Percentiles rank a stretch among this genome's conserved stretches.
phyloP scores from a whole-genome alignment of 2,329 filamentous ascomycete species.

The Diaporthe citrichinensis region DNA sequence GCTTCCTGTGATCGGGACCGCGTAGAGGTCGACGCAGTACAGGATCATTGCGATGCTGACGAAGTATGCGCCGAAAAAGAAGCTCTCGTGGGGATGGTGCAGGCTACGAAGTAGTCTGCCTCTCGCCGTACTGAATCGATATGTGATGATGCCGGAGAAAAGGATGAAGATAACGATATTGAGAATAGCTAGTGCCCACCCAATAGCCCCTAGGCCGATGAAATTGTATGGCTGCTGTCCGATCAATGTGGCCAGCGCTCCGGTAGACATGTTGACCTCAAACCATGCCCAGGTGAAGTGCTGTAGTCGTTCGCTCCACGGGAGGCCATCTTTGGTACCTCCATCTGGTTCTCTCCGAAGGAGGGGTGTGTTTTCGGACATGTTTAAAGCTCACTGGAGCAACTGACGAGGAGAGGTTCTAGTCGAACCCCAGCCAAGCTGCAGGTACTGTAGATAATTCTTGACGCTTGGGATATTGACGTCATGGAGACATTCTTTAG shows the following conservation, averaged over 20 bases:
- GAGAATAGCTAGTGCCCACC: conserved; percentile 62
- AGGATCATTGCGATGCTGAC: conserved; percentile 76
- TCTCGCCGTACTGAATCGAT: conserved; percentile 71
- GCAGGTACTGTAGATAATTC: too few species aligned
- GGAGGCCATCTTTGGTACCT: not conserved
- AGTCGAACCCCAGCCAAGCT: not conserved
- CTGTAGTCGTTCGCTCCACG: conserved; percentile 17
- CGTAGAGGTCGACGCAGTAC: conserved; percentile 76
- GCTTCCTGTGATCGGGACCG: conserved; percentile 60
- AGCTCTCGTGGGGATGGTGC: conserved; percentile 74
- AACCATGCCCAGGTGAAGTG: conserved; percentile 50
- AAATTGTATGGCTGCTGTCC: conserved; percentile 59
- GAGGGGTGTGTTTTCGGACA: not conserved
- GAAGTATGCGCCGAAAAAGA: conserved; percentile 74
- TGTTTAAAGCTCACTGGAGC: not conserved
- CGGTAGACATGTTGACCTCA: conserved; percentile 53
- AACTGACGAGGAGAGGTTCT: not conserved
- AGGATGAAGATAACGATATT: conserved; percentile 64
- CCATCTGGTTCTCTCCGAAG: not conserved
- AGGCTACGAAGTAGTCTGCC: conserved; percentile 72
- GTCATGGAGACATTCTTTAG: not conserved
- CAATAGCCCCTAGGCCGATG: conserved; percentile 61
- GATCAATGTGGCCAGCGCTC: conserved; percentile 50
- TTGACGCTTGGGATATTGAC: conserved; percentile 4
- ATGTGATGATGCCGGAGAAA: conserved; percentile 66